Conservation (phyloP, 495 filamentous ascomycete species). For the Neurospora hispaniola region DNA sequence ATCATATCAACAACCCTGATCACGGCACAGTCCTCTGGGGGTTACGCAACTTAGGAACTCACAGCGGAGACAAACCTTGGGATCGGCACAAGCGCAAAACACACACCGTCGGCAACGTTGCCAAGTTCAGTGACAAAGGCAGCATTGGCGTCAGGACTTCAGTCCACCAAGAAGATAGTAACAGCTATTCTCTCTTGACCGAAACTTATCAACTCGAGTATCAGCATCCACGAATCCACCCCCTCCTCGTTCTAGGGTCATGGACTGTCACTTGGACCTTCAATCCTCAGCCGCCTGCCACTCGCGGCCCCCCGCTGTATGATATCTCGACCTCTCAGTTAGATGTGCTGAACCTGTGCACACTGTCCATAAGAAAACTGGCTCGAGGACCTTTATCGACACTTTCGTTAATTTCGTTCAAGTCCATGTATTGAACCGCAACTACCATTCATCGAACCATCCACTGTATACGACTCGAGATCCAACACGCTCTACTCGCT, state of each 20-base stretch:
- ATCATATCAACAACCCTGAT: background rate
- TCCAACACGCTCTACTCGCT: background rate
- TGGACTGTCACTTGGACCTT: background rate
- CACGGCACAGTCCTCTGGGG: background rate
- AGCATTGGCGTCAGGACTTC: constrained; percentile 23
- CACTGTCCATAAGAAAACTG: background rate
- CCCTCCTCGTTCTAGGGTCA: constrained; percentile 46
- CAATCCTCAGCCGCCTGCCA: background rate
- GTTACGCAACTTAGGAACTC: background rate
- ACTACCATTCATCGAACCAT: background rate
- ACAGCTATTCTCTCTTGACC: constrained; percentile 35
- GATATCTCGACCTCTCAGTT: background rate
- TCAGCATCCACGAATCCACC: constrained; percentile 52
- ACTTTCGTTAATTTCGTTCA: background rate
- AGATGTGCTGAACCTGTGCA: background rate
- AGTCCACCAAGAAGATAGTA: constrained; percentile 27
- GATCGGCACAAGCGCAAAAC: constrained; percentile 21
- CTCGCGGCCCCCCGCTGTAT: background rate
- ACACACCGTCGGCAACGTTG: constrained; percentile 39
- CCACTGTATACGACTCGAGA: background rate
- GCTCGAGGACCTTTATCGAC: background rate
- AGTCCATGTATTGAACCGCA: background rate
- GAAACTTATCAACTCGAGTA: constrained; percentile 66
- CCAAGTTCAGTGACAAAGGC: constrained; percentile 38
- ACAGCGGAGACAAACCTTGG: background rate